A percentile compares a stretch with the other conserved stretches of the same genome.
Conservation (phyloP, 768 basidiomycete species). For the Podaxis mareebaensis region DNA sequence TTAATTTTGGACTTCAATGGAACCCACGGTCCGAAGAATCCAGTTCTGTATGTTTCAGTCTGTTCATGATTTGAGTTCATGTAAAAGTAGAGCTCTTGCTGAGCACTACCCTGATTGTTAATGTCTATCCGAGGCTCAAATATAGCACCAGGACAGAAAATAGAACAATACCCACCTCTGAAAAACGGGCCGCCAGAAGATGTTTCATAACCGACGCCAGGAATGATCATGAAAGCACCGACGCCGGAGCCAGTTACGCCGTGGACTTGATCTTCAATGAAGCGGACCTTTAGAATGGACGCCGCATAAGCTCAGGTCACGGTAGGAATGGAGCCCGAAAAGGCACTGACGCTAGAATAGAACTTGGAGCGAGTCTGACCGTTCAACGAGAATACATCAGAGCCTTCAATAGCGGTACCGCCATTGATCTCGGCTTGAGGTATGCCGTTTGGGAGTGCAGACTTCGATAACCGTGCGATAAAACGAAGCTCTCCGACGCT, state of each 20-base stretch:
- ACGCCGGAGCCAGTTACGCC: slow-evolving; percentile 47
- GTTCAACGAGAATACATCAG: slow-evolving; percentile 44
- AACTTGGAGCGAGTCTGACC: slow-evolving; percentile 52
- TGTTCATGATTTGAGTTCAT: slow-evolving; percentile 51
- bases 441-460: slow-evolving; percentile 40
- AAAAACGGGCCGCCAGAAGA: slow-evolving; percentile 53
- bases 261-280: slow-evolving; percentile 53
- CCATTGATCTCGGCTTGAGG: slow-evolving; percentile 40
- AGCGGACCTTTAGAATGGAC: slow-evolving; percentile 35
- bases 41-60: slow-evolving; percentile 44
- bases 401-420: slow-evolving; percentile 46
- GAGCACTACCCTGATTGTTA: slow-evolving; percentile 45
- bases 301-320: not conserved
- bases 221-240: slow-evolving; percentile 47
- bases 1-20: slow-evolving; percentile 1
- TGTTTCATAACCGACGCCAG: slow-evolving; percentile 43
- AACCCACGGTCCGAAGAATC: slow-evolving; percentile 48
- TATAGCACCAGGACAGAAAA: not conserved
- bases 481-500: slow-evolving; percentile 48
- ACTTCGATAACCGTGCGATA: slow-evolving; percentile 45
- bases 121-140: slow-evolving; percentile 34
- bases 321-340: not conserved
- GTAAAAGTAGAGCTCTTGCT: slow-evolving; percentile 51
- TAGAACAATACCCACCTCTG: slow-evolving; percentile 31
- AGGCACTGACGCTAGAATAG: slow-evolving; percentile 40